phyloP scores from a whole-genome alignment of 768 basidiomycete genomes.

The Chlorophyllum brunneum region DNA sequence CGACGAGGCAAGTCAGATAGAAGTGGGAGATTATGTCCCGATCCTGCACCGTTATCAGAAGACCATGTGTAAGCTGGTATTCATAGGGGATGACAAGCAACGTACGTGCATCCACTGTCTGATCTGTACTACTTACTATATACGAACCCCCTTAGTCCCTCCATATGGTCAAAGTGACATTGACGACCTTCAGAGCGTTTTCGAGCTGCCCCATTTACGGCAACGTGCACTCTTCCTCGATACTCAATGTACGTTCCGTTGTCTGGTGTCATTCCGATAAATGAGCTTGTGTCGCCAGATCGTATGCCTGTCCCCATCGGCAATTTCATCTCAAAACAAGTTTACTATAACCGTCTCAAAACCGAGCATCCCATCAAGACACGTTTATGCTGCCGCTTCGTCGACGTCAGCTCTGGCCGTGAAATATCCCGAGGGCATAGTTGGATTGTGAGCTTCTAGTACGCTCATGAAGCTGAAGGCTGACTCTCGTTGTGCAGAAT shows the following conservation, averaged over 20 bases:
- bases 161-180: constrained; percentile 59
- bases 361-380: constrained; percentile 37
- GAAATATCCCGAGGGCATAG: constrained; percentile 30
- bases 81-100: constrained; percentile 55
- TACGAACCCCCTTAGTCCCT: constrained; percentile 40
- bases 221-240: constrained; percentile 43
- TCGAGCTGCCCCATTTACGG: constrained; percentile 52
- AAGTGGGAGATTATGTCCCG: constrained; percentile 42
- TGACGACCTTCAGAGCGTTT: constrained; percentile 50
- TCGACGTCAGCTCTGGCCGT: constrained; percentile 39
- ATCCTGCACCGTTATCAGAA: constrained; percentile 30
- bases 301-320: constrained; percentile 67
- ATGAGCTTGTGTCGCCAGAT: constrained; percentile 26
- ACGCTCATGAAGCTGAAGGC: too few species aligned
- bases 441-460: constrained; percentile 32
- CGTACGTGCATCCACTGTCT: constrained; percentile 24
- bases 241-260: constrained; percentile 55
- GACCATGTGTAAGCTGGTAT: constrained; percentile 38
- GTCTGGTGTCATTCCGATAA: neutral
- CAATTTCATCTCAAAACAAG: constrained; percentile 51
- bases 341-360: constrained; percentile 52
- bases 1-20: constrained; percentile 57
- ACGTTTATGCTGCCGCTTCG: constrained; percentile 48
- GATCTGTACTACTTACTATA: constrained; percentile 4
- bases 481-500: constrained; percentile 48